phyloP scores from a whole-genome alignment of 306 rosid species.

The Glycine latifolia region DNA sequence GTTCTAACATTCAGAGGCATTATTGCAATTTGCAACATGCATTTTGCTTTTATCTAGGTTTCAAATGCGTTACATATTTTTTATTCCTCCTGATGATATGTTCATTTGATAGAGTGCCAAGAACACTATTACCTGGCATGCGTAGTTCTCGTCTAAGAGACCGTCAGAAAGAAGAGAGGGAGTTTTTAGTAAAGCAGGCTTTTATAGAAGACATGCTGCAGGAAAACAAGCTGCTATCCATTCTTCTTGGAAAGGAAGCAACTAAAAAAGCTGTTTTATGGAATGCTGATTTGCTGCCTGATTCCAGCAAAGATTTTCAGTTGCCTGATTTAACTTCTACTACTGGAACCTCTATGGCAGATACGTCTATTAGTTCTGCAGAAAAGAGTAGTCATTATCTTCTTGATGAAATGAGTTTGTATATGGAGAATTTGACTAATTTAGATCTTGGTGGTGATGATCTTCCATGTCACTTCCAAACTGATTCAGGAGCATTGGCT shows the following conservation, averaged over 20 bases:
- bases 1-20: constrained; percentile 30
- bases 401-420: constrained; percentile 80
- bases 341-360: constrained; percentile 49
- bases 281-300: constrained; percentile 87
- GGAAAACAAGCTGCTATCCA: constrained; percentile 70
- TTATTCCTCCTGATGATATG: constrained; percentile 51
- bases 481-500: constrained; percentile 94
- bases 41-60: constrained; percentile 34
- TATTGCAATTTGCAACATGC: constrained; percentile 30
- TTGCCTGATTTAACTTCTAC: constrained; percentile 62
- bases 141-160: constrained; percentile 89
- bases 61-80: constrained; percentile 23
- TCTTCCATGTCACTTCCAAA: constrained; percentile 87
- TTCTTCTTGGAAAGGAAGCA: constrained; percentile 69
- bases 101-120: constrained; percentile 77
- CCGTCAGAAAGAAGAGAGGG: constrained; percentile 91
- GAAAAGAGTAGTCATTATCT: constrained; percentile 52
- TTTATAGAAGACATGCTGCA: constrained; percentile 84
- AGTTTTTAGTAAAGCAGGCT: constrained; percentile 80
- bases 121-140: constrained; percentile 88
- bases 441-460: constrained; percentile 73
- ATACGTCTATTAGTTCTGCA: constrained; percentile 55
- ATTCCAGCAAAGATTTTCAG: constrained; percentile 61
- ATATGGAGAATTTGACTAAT: constrained; percentile 70
- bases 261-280: constrained; percentile 75